Evolutionary conservation across 73 alveolate genomes (phyloP).

Genomic region (Paramecium octaurelia): DNA sequence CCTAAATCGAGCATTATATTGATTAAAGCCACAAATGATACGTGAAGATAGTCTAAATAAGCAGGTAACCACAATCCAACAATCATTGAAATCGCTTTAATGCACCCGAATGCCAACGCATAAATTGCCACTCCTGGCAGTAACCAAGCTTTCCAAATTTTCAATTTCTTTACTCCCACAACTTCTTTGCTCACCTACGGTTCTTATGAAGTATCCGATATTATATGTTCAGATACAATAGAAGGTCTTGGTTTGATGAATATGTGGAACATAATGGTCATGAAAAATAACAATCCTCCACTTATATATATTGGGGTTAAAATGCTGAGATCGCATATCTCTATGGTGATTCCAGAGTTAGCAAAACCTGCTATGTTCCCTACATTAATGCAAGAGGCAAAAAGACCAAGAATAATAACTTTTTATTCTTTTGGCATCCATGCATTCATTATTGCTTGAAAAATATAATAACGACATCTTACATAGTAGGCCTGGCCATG

Average conservation of each 20-base stretch:
- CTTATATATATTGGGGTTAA: not conserved
- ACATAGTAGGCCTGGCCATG: constrained; percentile 48
- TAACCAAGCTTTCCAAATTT: constrained; percentile 18
- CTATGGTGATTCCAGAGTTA: not conserved
- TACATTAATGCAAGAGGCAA: not conserved
- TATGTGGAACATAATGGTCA: not conserved
- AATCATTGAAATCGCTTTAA: not conserved
- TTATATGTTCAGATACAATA: not conserved
- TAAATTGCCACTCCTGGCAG: constrained; percentile 20
- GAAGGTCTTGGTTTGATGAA: not conserved
- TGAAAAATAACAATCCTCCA: not conserved
- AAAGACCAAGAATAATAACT: not conserved
- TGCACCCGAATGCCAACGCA: constrained; percentile 33
- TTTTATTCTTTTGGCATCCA: constrained; percentile 14
- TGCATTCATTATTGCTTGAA: constrained; percentile 25
- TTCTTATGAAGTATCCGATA: not conserved
- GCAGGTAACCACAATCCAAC: constrained; percentile 35
- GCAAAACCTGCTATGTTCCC: constrained; percentile 27
- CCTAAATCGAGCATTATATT: constrained; percentile 38
- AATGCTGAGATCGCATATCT: not conserved
- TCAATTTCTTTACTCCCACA: not conserved
- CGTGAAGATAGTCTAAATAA: not conserved
- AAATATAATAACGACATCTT: not conserved
- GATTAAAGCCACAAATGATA: not conserved
- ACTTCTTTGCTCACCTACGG: not conserved